Percentiles rank a stretch among this genome's conserved stretches.
phyloP scores from a whole-genome alignment of 371 early-diverging fungal genomes.

The Lichtheimia corymbifera region DNA sequence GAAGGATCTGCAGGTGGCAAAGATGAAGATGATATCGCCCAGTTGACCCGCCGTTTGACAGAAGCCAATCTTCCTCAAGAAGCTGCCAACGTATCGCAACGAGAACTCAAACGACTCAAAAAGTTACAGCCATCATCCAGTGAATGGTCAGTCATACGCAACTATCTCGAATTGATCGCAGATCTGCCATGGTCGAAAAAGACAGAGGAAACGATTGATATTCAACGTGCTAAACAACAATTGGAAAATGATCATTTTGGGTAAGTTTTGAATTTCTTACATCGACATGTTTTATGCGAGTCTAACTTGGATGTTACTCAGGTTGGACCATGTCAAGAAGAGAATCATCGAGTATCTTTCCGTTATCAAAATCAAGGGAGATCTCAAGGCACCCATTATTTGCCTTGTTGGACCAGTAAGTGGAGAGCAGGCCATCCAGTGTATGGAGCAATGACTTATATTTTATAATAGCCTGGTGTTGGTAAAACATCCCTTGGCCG shows the following conservation, averaged over 20 bases:
- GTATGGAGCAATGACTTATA: background rate
- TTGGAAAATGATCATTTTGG: constrained; percentile 85
- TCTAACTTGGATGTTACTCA: background rate
- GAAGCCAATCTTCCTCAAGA: constrained; percentile 69
- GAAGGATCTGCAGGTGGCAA: constrained; percentile 9
- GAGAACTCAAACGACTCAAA: constrained; percentile 69
- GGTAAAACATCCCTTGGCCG: constrained; percentile 89
- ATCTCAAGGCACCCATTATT: constrained; percentile 81
- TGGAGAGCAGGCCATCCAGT: background rate
- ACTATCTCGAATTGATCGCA: constrained; percentile 74
- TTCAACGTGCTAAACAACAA: constrained; percentile 63
- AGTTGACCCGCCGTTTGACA: constrained; percentile 50
- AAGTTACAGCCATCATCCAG: constrained; percentile 64
- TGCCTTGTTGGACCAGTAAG: constrained; percentile 76
- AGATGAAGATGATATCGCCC: constrained; percentile 66
- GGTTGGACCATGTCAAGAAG: constrained; percentile 77
- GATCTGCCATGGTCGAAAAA: constrained; percentile 80
- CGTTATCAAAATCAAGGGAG: constrained; percentile 76
- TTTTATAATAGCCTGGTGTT: constrained; percentile 59
- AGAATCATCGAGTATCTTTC: constrained; percentile 86
- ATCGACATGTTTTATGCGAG: background rate
- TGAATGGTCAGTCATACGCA: constrained; percentile 81
- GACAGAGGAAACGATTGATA: constrained; percentile 69
- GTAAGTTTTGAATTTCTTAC: background rate
- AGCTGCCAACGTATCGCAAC: constrained; percentile 61